Percentiles rank a stretch among this genome's conserved stretches.
phyloP scores from a whole-genome alignment of 2,329 filamentous ascomycete genomes.

The Septoria linicola region DNA sequence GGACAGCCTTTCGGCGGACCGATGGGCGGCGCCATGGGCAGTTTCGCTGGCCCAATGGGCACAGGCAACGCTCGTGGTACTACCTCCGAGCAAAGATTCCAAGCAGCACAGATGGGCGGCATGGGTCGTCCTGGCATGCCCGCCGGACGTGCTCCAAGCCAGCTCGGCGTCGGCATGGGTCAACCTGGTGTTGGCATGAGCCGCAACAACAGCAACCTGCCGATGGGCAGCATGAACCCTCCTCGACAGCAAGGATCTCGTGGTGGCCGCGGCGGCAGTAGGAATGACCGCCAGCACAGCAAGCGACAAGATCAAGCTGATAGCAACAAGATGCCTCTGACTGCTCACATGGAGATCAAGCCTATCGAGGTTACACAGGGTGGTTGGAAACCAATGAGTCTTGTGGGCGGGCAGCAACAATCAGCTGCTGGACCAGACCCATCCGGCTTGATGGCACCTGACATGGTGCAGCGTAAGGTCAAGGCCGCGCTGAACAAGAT shows the following conservation, averaged over 20 bases:
- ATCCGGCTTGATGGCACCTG: conserved; percentile 71
- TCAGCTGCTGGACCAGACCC: conserved; percentile 47
- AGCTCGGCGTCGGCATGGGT: conserved; percentile 53
- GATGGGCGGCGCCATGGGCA: conserved; percentile 60
- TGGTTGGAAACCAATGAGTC: conserved; percentile 86
- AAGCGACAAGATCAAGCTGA: conserved; percentile 64
- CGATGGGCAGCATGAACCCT: conserved; percentile 64
- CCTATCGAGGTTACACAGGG: conserved; percentile 68
- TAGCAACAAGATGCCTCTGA: conserved; percentile 89
- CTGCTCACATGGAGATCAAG: conserved; percentile 76
- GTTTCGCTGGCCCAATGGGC: conserved; percentile 42
- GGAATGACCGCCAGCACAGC: conserved; percentile 51
- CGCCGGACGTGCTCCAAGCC: conserved; percentile 60
- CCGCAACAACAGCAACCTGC: conserved; percentile 60
- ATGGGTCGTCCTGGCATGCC: conserved; percentile 33
- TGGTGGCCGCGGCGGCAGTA: conserved; percentile 65
- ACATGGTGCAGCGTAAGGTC: conserved; percentile 96
- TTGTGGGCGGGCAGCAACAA: conserved; percentile 42
- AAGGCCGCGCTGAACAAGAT: conserved; percentile 99
- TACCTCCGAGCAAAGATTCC: conserved; percentile 74
- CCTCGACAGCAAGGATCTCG: conserved; percentile 53
- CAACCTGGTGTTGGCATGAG: conserved; percentile 51
- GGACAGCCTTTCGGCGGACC: conserved; percentile 49
- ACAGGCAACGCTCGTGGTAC: conserved; percentile 69
- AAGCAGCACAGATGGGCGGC: conserved; percentile 33